Evolutionary conservation across 78 protist species (phyloP), one percentile per base, ranked within the genome.

Genomic region (Monosiga brevicollis): DNA sequence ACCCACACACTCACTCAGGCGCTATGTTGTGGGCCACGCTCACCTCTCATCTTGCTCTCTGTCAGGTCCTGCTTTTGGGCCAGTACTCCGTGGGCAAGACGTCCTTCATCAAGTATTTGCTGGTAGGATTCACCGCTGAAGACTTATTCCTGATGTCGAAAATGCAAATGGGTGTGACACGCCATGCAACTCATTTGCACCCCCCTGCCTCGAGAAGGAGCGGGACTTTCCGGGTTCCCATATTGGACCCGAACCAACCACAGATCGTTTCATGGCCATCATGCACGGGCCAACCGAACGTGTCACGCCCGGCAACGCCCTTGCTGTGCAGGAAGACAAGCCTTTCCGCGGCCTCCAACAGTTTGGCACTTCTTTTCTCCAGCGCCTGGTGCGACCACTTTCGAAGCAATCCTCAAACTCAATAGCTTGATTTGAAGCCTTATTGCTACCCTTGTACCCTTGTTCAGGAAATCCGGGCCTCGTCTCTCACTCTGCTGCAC

Each of bases 161-260:
- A 11, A 15, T 20, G 29, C 10, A 10, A 20, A 43, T 22, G 37
- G 9, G 38, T 2, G 37, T 6, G 43, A 39, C 81, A 6, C 81
- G 49, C 49, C 62, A 11, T 11, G 22, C 81, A 9, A 11, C 36
- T 73, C n/a, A n/a, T n/a, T n/a, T n/a, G n/a, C n/a, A n/a, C n/a
- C n/a, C n/a, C n/a, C n/a, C n/a, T n/a, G n/a, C n/a, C n/a, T n/a
- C n/a, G 76, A 29, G 22, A 23, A 11, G 20, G n/a, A 2, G 22
- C n/a, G 76, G 20, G 76, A 11, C 32, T 86, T 79, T 55, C 87
- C 87, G 26, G 92, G 89, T 0, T 26, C 42, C 15, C 81, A 78
- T 49, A 83, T 89, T 43, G 93, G 96, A 0, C 95, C 95, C 32
- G 96, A 94, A 80, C 97, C 97, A 70, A 93, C 97, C 42, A 94